Base-by-base conservation (phyloP, 2,329 filamentous ascomycete genomes). In the Pseudocercospora fuligena region DNA sequence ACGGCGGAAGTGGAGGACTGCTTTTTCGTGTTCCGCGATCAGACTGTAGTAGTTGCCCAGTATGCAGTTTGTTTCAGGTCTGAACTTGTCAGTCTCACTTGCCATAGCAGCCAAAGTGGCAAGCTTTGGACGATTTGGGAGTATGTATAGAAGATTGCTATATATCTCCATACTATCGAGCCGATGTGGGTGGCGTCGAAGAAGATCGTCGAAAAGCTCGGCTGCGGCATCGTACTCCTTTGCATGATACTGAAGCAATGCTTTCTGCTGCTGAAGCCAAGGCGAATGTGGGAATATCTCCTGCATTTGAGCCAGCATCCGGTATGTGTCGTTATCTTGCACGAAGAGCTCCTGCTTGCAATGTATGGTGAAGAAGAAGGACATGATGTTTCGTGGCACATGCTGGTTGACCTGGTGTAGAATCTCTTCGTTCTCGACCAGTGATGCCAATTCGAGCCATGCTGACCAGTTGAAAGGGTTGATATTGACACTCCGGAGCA, bases 381-480 rank as follows among this genome's bases (percentile, higher is more conserved):
- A 92, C 82, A 97, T 91, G 73, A 99, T 91, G 76, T 97, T 96
- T 73, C 92, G 90, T 1, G 95, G 94, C 31, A 97, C 85, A 65
- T 90, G 88, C 40, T 87, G 60, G 16, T 63, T 69, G 43, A 67
- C 66, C 40, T 73, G 66, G 82, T 88, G 80, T 80, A 95, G 90
- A 31, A 97, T 92, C 78, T 97, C 93, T 8, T 91, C 86, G 36
- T 91, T 89, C 40, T 88, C 88, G 66, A 97, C 87, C 27, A 98
- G 84, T 46, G 89, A 89, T 3, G 92, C 92, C 78, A 99, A 87
- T 80, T 99, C 95, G 66, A 95, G 86, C 95, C 95, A 99, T 68
- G 93, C 94, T 7, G 93, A 93, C 95, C 95, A 99, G 76, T 98
- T 97, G 87, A 94, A 97, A 1, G 93, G 92, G 74, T 93, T 97